Percentiles rank a stretch among this genome's conserved stretches.
These are phyloP conservation scores for Lophium mytilinum DNA, from an alignment of 495 filamentous ascomycete genomes.

Conservation along the genomic window DNA sequence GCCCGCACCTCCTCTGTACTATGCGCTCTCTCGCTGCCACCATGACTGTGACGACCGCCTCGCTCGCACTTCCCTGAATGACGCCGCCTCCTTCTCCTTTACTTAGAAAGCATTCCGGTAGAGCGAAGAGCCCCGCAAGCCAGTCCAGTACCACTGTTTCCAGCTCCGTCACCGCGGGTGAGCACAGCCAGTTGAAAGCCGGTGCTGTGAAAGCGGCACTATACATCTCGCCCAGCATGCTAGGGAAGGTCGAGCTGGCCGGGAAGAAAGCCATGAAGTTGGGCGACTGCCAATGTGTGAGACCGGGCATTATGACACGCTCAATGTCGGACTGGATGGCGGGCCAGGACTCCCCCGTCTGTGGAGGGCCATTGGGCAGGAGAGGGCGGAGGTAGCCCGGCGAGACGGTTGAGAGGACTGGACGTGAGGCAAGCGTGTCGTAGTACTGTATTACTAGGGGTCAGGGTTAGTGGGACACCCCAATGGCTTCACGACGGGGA, in stretches of 20 bases:
- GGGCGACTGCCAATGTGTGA: slow-evolving; percentile 93
- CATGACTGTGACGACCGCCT: slow-evolving; percentile 79
- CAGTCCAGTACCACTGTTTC: slow-evolving; percentile 94
- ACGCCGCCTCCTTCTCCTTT: slow-evolving; percentile 79
- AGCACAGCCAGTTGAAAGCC: slow-evolving; percentile 96
- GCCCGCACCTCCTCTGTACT: slow-evolving; percentile 10
- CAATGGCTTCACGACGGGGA: background rate
- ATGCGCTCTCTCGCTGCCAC: slow-evolving; percentile 78
- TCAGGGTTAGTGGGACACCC: slow-evolving; percentile 12
- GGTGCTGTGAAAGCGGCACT: slow-evolving; percentile 79
- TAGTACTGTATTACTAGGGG: slow-evolving; percentile 71
- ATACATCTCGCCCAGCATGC: slow-evolving; percentile 90
- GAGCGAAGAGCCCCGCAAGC: slow-evolving; percentile 64
- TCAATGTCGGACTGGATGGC: slow-evolving; percentile 82
- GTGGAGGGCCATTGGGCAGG: slow-evolving; percentile 65
- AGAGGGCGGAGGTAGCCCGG: slow-evolving; percentile 82
- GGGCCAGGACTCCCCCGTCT: slow-evolving; percentile 66
- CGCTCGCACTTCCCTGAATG: slow-evolving; percentile 88
- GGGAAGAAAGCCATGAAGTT: slow-evolving; percentile 98
- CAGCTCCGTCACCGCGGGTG: slow-evolving; percentile 88
- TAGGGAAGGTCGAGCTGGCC: slow-evolving; percentile 71
- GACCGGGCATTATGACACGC: slow-evolving; percentile 79
- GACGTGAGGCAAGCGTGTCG: slow-evolving; percentile 59
- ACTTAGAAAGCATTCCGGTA: slow-evolving; percentile 72
- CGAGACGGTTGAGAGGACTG: slow-evolving; percentile 67